Base-by-base conservation (phyloP, 345 rosid genomes). In the Gossypium arboreum region DNA sequence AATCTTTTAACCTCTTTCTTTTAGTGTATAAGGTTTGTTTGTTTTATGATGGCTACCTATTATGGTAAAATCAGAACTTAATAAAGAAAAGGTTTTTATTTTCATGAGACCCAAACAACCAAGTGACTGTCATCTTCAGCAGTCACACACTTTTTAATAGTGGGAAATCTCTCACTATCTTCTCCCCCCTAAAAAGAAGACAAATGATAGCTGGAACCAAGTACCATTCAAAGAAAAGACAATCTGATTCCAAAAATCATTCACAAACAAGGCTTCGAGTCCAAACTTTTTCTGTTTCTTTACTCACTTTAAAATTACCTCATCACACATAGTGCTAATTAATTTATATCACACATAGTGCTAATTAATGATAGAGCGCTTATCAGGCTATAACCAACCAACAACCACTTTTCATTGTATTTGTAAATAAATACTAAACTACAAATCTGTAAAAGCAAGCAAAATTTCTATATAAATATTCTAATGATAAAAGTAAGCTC, bases 181-280 rank as follows among this genome's bases (percentile, higher is more conserved):
- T 62, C 43, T 17, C 22, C 13, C 50, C 0, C 12, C 12, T 12
- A 48, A 48, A 24, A n/a, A 20, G 51, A 51, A 62, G 70, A 57
- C 27, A 68, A 58, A 24, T 62, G 47, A 79, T 76, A 82, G 85
- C 85, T 82, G 85, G 75, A 77, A 54, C 75, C 81, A 68, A 79
- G 71, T 57, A 52, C 52, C 24, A 2, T 20, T 68, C 0, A 2
- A 25, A 57, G 29, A 22, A 17, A 25, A 11, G 54, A 68, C 17
- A 68, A 68, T 50, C 73, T 18, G 44, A 68, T 25, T 50, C 57
- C 13, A 54, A 67, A 47, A 4, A 64, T 39, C 68, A 41, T 64
- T 64, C 68, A 64, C 68, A 34, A 39, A 64, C 47, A 39, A 48
- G 51, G 1, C 67, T 15, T 10, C 50, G 41, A 34, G 7, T 17